Evolutionary conservation across 1,139 yeast genomes (phyloP).

Genomic region (Blastobotrys arbuscula): DNA sequence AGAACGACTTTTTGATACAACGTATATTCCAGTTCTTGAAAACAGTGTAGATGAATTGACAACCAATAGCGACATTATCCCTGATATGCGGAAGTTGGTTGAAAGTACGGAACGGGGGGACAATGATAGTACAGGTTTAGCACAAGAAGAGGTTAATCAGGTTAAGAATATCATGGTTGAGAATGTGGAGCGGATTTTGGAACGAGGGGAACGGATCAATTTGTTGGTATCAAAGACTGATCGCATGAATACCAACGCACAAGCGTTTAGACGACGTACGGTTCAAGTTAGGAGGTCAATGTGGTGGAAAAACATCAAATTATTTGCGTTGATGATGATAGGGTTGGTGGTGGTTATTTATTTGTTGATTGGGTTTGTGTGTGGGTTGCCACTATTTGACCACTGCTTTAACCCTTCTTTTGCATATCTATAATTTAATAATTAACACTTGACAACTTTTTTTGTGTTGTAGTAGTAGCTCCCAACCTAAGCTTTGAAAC

Average conservation of each 20-base stretch:
- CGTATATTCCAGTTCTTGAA: constrained; percentile 13
- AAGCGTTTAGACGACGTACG: constrained; percentile 68
- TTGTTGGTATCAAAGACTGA: constrained; percentile 77
- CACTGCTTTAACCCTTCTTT: constrained; percentile 7
- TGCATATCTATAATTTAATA: not conserved
- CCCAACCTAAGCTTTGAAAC: not conserved
- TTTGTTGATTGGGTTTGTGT: constrained; percentile 13
- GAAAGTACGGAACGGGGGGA: constrained; percentile 27
- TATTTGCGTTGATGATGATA: constrained; percentile 39
- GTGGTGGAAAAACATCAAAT: constrained; percentile 41
- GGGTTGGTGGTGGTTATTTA: constrained; percentile 9
- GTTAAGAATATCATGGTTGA: constrained; percentile 39
- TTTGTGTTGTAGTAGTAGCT: not conserved
- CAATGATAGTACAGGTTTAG: constrained; percentile 26
- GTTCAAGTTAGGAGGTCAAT: constrained; percentile 56
- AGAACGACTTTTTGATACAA: constrained; percentile 23
- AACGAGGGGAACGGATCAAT: constrained; percentile 75
- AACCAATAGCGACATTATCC: constrained; percentile 9
- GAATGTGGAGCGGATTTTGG: constrained; percentile 47
- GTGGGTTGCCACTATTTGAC: constrained; percentile 15
- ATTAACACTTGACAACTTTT: not conserved
- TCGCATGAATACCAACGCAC: constrained; percentile 60
- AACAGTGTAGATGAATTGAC: constrained; percentile 7
- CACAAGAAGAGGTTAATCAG: constrained; percentile 36
- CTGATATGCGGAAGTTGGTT: constrained; percentile 21